Evolutionary conservation across 352 stramenopile species (phyloP).

Genomic region (Phytophthora pluvialis): DNA sequence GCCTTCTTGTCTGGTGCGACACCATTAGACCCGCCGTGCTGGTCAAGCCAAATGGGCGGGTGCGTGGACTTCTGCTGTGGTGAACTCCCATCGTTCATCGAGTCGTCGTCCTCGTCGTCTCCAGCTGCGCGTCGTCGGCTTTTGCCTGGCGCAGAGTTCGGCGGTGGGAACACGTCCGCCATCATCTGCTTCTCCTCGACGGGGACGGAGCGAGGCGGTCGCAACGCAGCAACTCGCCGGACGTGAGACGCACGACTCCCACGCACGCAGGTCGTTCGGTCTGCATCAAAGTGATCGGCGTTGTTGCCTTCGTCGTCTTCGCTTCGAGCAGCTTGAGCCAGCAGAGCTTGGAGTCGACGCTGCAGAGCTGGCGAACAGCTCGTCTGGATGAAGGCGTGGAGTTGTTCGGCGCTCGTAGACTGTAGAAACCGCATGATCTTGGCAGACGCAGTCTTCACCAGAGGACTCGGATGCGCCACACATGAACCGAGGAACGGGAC

Average conservation of each 20-base stretch:
- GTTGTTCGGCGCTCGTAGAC: slow-evolving; percentile 36
- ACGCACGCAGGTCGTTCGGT: slow-evolving; percentile 64
- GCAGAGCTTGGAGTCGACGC: slow-evolving; percentile 55
- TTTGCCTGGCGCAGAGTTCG: slow-evolving; percentile 72
- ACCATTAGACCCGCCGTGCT: slow-evolving; percentile 16
- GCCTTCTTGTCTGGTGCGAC: slow-evolving; percentile 28
- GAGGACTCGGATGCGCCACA: slow-evolving; percentile 58
- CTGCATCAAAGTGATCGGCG: slow-evolving; percentile 59
- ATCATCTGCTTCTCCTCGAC: slow-evolving; percentile 67
- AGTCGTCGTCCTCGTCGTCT: slow-evolving; percentile 32
- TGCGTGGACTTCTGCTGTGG: slow-evolving; percentile 30
- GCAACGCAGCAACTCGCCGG: slow-evolving; percentile 68
- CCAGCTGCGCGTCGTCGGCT: slow-evolving; percentile 40
- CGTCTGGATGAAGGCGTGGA: slow-evolving; percentile 58
- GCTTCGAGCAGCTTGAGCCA: slow-evolving; percentile 31
- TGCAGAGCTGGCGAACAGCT: slow-evolving; percentile 68
- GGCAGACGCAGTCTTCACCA: slow-evolving; percentile 42
- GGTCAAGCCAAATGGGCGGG: slow-evolving; percentile 68
- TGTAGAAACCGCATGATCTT: slow-evolving; percentile 60
- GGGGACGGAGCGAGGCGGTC: slow-evolving; percentile 67
- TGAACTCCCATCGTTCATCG: slow-evolving; percentile 48
- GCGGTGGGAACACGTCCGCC: slow-evolving; percentile 69
- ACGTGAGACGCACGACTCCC: slow-evolving; percentile 79
- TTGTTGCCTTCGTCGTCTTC: slow-evolving; percentile 54
- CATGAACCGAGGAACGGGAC: slow-evolving; percentile 77